Evolutionary conservation across 1,284 basidiomycete genomes (phyloP).

Genomic region (Ustilago cynodontis): DNA sequence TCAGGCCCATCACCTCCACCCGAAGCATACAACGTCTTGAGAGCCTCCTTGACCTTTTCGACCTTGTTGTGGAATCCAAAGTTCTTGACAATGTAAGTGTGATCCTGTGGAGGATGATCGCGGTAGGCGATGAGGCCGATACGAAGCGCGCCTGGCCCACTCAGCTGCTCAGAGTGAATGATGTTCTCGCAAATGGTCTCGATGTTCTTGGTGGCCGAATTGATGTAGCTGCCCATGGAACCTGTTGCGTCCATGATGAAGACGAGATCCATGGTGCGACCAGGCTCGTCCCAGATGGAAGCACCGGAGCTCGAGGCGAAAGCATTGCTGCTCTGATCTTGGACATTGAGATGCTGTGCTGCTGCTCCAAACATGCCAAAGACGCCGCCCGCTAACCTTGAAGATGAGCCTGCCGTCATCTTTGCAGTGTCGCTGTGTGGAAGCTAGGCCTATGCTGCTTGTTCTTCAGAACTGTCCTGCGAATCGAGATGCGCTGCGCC

Average conservation of each 20-base stretch:
- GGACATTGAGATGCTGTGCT: slow-evolving; percentile 46
- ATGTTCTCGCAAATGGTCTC: slow-evolving; percentile 96
- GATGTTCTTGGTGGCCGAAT: slow-evolving; percentile 91
- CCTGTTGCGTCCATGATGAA: slow-evolving; percentile 70
- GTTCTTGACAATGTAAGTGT: slow-evolving; percentile 80
- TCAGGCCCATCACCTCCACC: slow-evolving; percentile 97
- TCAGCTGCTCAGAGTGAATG: slow-evolving; percentile 91
- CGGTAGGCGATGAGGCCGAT: slow-evolving; percentile 76
- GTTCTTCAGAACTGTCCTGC: no score
- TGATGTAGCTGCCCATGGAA: slow-evolving; percentile 68
- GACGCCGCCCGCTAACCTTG: slow-evolving; percentile 38
- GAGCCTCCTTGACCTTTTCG: slow-evolving; percentile 83
- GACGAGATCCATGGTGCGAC: slow-evolving; percentile 63
- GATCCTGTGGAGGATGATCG: slow-evolving; percentile 67
- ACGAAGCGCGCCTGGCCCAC: slow-evolving; percentile 82
- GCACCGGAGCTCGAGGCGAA: slow-evolving; percentile 24
- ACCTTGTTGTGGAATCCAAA: slow-evolving; percentile 94
- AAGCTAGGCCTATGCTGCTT: background rate
- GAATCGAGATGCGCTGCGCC: background rate
- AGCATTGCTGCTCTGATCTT: slow-evolving; percentile 21
- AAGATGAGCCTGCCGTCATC: slow-evolving; percentile 37
- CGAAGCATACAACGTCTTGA: slow-evolving; percentile 87
- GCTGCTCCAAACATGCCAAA: slow-evolving; percentile 65
- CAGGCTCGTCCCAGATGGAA: slow-evolving; percentile 36
- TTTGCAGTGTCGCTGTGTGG: background rate